Base-by-base conservation (phyloP, 2,329 filamentous ascomycete genomes). In the Aspergillus brasiliensis region DNA sequence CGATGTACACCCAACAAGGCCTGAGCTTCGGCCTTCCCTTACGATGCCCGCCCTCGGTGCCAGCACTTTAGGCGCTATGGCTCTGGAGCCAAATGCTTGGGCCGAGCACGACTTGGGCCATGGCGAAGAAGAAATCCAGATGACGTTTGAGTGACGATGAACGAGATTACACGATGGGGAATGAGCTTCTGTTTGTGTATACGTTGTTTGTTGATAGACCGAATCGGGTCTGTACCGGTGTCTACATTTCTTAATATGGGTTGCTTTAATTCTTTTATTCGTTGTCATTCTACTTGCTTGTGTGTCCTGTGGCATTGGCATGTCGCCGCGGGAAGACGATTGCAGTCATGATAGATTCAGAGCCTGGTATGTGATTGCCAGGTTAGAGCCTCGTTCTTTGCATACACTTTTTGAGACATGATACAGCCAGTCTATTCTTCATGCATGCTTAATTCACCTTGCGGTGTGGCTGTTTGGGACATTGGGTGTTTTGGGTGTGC, bases 111-210 rank as follows among this genome's bases (percentile, higher is more conserved):
- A 85, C 31, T 13, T 34, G 13, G 31, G 31, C 31, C 31, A 34
- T 5, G 31, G 11, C 69, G 89, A 92, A 74, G 86, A 87, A 72
- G 89, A 92, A 75, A 90, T 94, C 64, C 84, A 85, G 31, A 90
- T 94, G 89, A 92, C 89, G 63, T 94, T 94, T 85, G 91, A 89
- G 75, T 91, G 79, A 78, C 64, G 61, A 62, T 53, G 57, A 44
- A 62, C 51, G 60, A 63, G 25, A 62, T 47, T 61, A 64, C 52
- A 56, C 47, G 28, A 51, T 54, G 38, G 48, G 49, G 27, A 58
- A 52, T 27, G 38, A 25, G 54, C 38, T 31, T 34, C 19, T 55
- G 53, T 57, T 46, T 53, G 34, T 54, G 57, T 55, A 49, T 47
- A 60, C 25, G 56, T 11, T 49, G 28, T 23, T 44, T 46, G 53